Evolutionary conservation across 2,329 filamentous ascomycete species (phyloP), one percentile per base, ranked within the genome.

Genomic region (Dothistroma pini): DNA sequence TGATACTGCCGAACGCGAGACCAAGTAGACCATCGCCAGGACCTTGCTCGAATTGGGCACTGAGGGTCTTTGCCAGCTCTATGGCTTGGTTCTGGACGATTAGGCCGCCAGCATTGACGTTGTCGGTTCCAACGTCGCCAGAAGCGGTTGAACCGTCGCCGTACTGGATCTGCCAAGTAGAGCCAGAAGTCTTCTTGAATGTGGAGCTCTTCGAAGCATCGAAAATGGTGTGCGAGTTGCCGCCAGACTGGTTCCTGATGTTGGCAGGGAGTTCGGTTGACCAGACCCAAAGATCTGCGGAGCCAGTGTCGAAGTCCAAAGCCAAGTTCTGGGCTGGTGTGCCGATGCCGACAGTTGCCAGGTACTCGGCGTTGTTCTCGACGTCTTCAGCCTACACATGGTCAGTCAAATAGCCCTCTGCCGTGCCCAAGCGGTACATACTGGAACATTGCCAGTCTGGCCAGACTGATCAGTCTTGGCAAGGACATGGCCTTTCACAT

Each of bases 301-400:
- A 88, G n/a, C 86, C 87, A 44, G 87, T 89, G 71, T 91, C 88
- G 62, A 90, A 89, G 69, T 89, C 63, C 29, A 67, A 57, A 11
- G 57, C 59, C 19, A 66, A 66, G 51, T 76, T 85, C 76, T 90
- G 87, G 2, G 80, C 74, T 14, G 86, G 86, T 1, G 83, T 86
- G 31, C 88, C 88, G 64, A 90, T 86, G 14, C 76, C 71, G 32
- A 89, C 83, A 35, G 83, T 79, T 56, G 72, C 74, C 12, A 74
- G 80, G 70, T 89, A 89, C 75, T 84, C 75, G 6, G 83, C 77
- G 64, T 90, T 87, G 67, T 89, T 88, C 74, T 90, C 85, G 57
- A 85, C 79, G 70, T 90, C 88, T 25, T 88, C 81, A 6, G 64
- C 66, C 62, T 69, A 47, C 9, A 5, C 10, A 11, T 84, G 83